phyloP scores from a whole-genome alignment of 257 asterid species.

The Petrea volubilis region DNA sequence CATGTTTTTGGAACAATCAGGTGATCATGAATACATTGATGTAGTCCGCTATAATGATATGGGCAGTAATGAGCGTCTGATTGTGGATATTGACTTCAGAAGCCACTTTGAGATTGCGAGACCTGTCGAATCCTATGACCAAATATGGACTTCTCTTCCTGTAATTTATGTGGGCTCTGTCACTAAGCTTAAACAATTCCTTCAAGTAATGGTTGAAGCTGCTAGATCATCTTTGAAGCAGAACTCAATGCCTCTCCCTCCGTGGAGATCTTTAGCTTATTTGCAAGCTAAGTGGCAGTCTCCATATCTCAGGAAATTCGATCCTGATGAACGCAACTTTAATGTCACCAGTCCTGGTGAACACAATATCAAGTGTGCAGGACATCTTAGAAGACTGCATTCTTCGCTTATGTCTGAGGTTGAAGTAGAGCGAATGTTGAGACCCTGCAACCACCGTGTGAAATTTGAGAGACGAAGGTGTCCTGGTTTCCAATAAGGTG shows the following conservation, averaged over 20 bases:
- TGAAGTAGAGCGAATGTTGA: conserved; percentile 40
- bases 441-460: conserved; percentile 31
- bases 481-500: background rate
- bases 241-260: conserved; percentile 84
- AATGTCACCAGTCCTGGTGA: conserved; percentile 3
- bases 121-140: conserved; percentile 70
- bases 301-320: conserved; percentile 41
- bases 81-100: conserved; percentile 66
- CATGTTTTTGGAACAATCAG: conserved; percentile 29
- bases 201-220: conserved; percentile 79
- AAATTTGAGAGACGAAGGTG: background rate
- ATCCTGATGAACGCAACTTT: conserved; percentile 21
- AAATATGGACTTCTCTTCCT: conserved; percentile 59
- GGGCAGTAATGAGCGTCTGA: conserved; percentile 49
- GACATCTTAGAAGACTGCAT: conserved; percentile 51
- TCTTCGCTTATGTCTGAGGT: conserved; percentile 48
- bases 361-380: conserved; percentile 48
- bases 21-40: conserved; percentile 76
- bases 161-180: conserved; percentile 61
- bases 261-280: conserved; percentile 73
- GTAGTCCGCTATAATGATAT: conserved; percentile 36
- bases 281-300: conserved; percentile 74
- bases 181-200: conserved; percentile 55
- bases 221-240: conserved; percentile 69
- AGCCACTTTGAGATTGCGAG: conserved; percentile 88